Evolutionary conservation across 345 rosid species (phyloP).

Genomic region (Citrus medica): DNA sequence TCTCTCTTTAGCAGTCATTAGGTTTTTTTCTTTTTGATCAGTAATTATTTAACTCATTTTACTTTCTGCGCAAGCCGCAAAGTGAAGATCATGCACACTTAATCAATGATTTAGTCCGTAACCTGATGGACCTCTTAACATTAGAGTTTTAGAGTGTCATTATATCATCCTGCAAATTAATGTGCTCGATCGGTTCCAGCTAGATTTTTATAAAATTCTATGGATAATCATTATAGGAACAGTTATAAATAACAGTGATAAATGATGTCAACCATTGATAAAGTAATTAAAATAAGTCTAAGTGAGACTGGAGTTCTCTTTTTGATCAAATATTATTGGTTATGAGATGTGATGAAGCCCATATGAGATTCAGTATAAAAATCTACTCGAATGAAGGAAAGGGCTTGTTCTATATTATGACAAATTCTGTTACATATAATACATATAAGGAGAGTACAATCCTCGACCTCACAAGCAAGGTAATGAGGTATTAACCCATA

Average conservation of each 20-base stretch:
- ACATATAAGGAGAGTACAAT: no score
- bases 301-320: no score
- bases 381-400: no score
- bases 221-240: neutral
- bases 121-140: neutral
- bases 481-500: no score
- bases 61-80: conserved; percentile 1
- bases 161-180: neutral
- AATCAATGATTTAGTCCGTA: neutral
- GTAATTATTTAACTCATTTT: neutral
- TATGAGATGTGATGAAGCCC: no score
- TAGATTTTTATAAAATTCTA: neutral
- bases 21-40: neutral
- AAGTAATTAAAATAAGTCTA: neutral
- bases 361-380: no score
- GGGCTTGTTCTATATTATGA: no score
- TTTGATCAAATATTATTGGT: no score
- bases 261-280: no score
- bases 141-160: neutral
- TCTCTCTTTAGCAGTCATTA: neutral
- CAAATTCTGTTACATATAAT: no score
- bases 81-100: neutral
- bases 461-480: no score
- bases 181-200: no score
- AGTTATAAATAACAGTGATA: neutral